Base-by-base conservation (phyloP, 371 early-diverging fungal genomes). In the Mortierella sp. region DNA sequence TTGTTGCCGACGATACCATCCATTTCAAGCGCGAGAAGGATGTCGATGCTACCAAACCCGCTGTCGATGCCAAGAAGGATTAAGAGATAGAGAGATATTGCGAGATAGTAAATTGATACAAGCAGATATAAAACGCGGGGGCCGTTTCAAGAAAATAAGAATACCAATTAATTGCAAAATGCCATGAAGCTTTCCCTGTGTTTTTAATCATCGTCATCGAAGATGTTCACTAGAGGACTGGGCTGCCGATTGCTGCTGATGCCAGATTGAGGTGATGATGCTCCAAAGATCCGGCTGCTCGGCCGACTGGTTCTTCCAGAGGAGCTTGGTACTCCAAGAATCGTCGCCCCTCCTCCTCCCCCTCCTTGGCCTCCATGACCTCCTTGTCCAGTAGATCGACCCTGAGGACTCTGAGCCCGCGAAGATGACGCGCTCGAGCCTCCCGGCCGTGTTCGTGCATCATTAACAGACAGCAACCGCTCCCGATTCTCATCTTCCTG, bases 181-280 rank as follows among this genome's bases (percentile, higher is more conserved):
- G 31, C 16, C 31, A 31, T 60, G 50, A 50, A 19, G 34, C 34
- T 3, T 50, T 11, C 28, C n/a, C 42, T 38, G 42, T 38, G n/a
- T 55, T 26, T 14, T 73, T 34, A 74, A 55, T 80, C 76, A 55
- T 84, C 82, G 11, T 84, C 79, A 9, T 80, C 82, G 75, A 65
- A 75, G 44, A 85, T 74, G 31, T 81, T 81, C 48, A 85, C 55
- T 26, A 85, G 63, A 6, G 82, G 82, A 65, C 86, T 80, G 3
- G 80, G 55, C 38, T 78, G 76, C 14, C 80, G 71, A 26, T 74
- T 76, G 57, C 31, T 47, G 26, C 74, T 50, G 28, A 28, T 44
- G 26, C 75, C 72, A n/a, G 54, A 8, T 28, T 47, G 71, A 58
- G 58, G 47, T 21, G 80, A 50, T 6, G 77, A 14, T 26, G n/a